These are phyloP conservation scores for Kalanchoe fedtschenkoi DNA, from an alignment of 164 flowering plant species.

Conservation along the genomic window DNA sequence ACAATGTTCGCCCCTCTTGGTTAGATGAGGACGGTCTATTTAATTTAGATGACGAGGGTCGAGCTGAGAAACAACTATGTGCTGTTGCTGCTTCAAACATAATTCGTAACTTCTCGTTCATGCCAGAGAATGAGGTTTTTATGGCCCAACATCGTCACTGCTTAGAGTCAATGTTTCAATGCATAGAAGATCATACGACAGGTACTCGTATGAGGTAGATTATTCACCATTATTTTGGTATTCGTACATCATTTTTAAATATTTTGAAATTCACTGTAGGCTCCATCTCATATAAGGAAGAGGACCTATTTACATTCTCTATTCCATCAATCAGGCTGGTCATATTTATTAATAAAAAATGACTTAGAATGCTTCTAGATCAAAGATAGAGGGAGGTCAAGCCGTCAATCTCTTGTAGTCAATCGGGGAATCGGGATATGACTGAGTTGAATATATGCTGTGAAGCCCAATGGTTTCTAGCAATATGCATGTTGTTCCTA, in stretches of 20 bases:
- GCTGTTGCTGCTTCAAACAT: slow-evolving; percentile 96
- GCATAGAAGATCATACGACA: slow-evolving; percentile 59
- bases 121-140: slow-evolving; percentile 78
- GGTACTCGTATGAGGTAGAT: slow-evolving; percentile 19
- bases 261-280: no score
- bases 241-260: background rate
- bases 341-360: no score
- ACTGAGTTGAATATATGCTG: background rate
- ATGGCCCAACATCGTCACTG: slow-evolving; percentile 87
- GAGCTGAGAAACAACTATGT: slow-evolving; percentile 85
- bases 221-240: background rate
- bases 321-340: no score
- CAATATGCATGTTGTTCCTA: background rate
- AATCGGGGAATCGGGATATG: background rate
- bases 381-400: background rate
- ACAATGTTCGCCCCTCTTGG: slow-evolving; percentile 56
- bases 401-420: background rate
- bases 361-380: background rate
- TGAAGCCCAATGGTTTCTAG: background rate
- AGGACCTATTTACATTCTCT: no score
- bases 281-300: no score
- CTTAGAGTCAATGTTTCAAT: slow-evolving; percentile 73
- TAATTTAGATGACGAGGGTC: slow-evolving; percentile 88
- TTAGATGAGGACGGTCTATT: slow-evolving; percentile 84
- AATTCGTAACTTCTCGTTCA: slow-evolving; percentile 90